phyloP scores from a whole-genome alignment of 106 monocot species.

The Iris macrosiphon region DNA sequence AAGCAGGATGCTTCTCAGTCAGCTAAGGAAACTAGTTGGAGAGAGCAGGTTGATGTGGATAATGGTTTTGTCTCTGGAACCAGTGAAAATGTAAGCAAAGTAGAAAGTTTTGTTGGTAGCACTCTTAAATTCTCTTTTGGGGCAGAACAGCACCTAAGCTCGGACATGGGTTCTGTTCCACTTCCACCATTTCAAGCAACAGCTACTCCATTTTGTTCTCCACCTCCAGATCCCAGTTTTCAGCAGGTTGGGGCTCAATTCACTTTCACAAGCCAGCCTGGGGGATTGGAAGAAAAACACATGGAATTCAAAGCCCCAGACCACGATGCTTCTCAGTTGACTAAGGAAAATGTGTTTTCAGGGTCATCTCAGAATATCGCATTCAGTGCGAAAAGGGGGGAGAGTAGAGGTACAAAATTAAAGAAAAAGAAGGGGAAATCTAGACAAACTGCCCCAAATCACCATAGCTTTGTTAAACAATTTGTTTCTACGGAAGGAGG shows the following conservation, averaged over 20 bases:
- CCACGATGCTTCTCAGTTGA: slow-evolving; percentile 10
- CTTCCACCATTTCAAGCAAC: background rate
- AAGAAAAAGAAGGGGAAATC: slow-evolving; percentile 37
- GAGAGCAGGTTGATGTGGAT: background rate
- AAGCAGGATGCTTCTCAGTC: slow-evolving; percentile 7
- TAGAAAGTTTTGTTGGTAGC: background rate
- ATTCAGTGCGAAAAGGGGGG: slow-evolving; percentile 33
- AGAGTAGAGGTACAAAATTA: slow-evolving; percentile 16
- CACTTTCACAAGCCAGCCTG: slow-evolving; percentile 16
- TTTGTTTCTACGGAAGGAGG: slow-evolving; percentile 12
- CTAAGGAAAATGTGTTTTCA: slow-evolving; percentile 22
- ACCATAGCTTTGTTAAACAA: slow-evolving; percentile 10
- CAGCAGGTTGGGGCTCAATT: slow-evolving; percentile 7
- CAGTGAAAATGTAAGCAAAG: background rate
- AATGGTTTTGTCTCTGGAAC: slow-evolving; percentile 11
- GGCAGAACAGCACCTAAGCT: background rate
- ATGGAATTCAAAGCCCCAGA: slow-evolving; percentile 23
- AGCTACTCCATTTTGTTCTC: slow-evolving; percentile 15
- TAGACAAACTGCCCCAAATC: slow-evolving; percentile 19
- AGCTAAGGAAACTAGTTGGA: background rate
- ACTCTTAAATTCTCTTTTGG: slow-evolving; percentile 11
- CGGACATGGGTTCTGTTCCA: slow-evolving; percentile 4
- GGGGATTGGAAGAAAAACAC: slow-evolving; percentile 7
- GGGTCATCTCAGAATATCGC: slow-evolving; percentile 3
- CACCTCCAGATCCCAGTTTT: background rate